These are phyloP conservation scores for Trichoderma lentiforme DNA, from an alignment of 2,329 filamentous ascomycete genomes.

Conservation along the genomic window DNA sequence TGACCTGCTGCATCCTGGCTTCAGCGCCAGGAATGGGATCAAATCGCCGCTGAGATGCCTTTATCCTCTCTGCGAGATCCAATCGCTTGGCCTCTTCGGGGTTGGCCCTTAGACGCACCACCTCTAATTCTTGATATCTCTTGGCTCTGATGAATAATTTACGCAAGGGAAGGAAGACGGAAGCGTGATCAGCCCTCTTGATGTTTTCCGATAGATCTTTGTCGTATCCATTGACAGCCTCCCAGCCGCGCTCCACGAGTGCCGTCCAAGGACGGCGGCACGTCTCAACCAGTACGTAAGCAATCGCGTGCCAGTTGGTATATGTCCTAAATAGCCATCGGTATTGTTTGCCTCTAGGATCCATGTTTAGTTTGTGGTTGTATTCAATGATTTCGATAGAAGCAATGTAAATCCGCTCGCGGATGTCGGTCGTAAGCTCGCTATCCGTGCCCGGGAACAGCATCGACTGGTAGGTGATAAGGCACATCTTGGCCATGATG, in stretches of 20 bases:
- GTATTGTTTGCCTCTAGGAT: constrained; percentile 46
- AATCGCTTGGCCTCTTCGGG: constrained; percentile 48
- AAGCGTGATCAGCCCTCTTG: constrained; percentile 44
- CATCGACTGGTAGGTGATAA: constrained; percentile 72
- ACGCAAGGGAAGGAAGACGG: constrained; percentile 52
- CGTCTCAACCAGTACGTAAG: constrained; percentile 47
- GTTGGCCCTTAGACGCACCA: constrained; percentile 46
- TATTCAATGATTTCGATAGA: constrained; percentile 73
- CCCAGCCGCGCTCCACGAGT: constrained; percentile 50
- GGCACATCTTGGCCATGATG: constrained; percentile 73
- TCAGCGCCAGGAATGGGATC: constrained; percentile 47
- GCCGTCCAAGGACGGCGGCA: constrained; percentile 48
- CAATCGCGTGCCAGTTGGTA: constrained; percentile 50
- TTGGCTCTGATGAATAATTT: constrained; percentile 53
- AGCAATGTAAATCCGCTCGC: constrained; percentile 67
- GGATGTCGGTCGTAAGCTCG: constrained; percentile 57
- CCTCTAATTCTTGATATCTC: constrained; percentile 50
- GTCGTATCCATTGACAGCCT: constrained; percentile 41
- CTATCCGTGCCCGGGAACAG: constrained; percentile 57
- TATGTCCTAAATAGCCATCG: constrained; percentile 51
- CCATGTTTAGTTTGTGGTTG: constrained; percentile 61
- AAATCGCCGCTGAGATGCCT: constrained; percentile 44
- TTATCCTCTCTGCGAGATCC: constrained; percentile 47
- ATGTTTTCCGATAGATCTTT: constrained; percentile 42
- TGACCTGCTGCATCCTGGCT: constrained; percentile 42